Conservation (phyloP, 768 basidiomycete species). For the Leccinum ochraceum region DNA sequence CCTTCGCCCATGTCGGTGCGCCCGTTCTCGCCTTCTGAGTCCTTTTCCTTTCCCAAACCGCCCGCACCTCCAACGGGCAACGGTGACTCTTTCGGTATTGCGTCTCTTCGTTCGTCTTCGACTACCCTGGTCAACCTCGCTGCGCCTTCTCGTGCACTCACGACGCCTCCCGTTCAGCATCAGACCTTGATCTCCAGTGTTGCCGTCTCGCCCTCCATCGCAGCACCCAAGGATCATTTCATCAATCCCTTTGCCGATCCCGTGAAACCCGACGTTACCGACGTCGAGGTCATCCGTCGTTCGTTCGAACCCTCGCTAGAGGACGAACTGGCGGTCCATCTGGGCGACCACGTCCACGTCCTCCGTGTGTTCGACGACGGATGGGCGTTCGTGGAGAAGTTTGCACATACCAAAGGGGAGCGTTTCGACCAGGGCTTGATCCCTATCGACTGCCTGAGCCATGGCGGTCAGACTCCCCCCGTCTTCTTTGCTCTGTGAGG, state of each 20-base stretch:
- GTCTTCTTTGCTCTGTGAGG: slow-evolving; percentile 41
- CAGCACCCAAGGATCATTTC: slow-evolving; percentile 14
- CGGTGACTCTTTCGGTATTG: background rate
- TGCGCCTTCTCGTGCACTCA: slow-evolving; percentile 19
- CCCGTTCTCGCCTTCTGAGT: slow-evolving; percentile 67
- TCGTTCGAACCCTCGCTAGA: slow-evolving; percentile 55
- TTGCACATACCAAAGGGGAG: slow-evolving; percentile 12
- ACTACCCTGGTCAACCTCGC: slow-evolving; percentile 21
- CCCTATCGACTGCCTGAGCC: slow-evolving; percentile 68
- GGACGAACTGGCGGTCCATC: slow-evolving; percentile 58
- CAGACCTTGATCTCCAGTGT: background rate
- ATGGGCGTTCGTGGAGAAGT: slow-evolving; percentile 63
- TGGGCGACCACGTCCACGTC: slow-evolving; percentile 55
- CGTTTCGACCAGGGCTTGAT: slow-evolving; percentile 50
- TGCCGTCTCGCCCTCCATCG: background rate
- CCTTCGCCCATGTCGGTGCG: slow-evolving; percentile 60
- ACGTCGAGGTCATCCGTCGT: slow-evolving; percentile 51
- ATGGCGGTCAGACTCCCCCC: slow-evolving; percentile 45
- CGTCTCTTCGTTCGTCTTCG: slow-evolving; percentile 16
- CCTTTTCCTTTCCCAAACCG: slow-evolving; percentile 69
- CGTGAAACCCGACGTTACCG: slow-evolving; percentile 33
- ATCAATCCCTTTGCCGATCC: slow-evolving; percentile 40
- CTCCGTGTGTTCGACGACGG: slow-evolving; percentile 65
- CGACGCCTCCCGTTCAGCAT: slow-evolving; percentile 15
- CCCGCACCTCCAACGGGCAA: slow-evolving; percentile 31